A percentile compares a stretch with the other conserved stretches of the same genome.
Evolutionary conservation across 441 rosid genomes (phyloP).

Genomic region (Dalechampia spathulata): DNA sequence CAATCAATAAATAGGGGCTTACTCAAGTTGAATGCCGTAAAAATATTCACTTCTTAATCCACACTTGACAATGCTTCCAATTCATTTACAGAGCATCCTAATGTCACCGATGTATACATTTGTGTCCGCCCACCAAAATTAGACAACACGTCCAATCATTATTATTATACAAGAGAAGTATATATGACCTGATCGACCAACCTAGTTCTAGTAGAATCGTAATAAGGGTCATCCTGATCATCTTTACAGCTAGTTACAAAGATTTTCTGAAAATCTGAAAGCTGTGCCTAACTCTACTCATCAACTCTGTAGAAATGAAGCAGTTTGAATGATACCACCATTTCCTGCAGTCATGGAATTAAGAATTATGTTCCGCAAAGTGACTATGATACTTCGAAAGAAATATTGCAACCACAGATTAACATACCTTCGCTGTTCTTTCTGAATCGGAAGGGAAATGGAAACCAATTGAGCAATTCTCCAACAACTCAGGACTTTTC

Average conservation of each 20-base stretch:
- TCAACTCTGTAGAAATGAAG: conserved; percentile 61
- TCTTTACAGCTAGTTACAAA: conserved; percentile 9
- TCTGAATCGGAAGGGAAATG: conserved; percentile 46
- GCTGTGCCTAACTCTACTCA: conserved; percentile 12
- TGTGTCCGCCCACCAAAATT: conserved; percentile 10
- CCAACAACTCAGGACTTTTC: conserved; percentile 63
- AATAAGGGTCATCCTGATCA: conserved; percentile 4
- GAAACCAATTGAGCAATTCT: conserved; percentile 78
- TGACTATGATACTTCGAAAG: background rate
- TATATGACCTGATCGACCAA: conserved; percentile 1
- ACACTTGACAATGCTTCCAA: background rate
- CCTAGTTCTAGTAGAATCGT: conserved; percentile 8
- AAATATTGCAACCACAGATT: background rate
- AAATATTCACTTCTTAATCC: background rate
- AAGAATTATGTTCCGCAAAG: background rate
- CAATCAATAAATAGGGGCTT: background rate
- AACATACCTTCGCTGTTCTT: conserved; percentile 38
- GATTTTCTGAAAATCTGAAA: conserved; percentile 3
- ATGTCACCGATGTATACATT: conserved; percentile 26
- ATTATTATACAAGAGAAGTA: conserved; percentile 7
- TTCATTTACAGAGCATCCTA: conserved; percentile 27
- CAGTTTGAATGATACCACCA: conserved; percentile 42
- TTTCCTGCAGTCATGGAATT: conserved; percentile 35
- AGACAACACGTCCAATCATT: conserved; percentile 20
- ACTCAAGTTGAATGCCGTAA: too few relatives aligned